Evolutionary conservation across 306 rosid genomes (phyloP).

Genomic region (Macrotyloma uniflorum): DNA sequence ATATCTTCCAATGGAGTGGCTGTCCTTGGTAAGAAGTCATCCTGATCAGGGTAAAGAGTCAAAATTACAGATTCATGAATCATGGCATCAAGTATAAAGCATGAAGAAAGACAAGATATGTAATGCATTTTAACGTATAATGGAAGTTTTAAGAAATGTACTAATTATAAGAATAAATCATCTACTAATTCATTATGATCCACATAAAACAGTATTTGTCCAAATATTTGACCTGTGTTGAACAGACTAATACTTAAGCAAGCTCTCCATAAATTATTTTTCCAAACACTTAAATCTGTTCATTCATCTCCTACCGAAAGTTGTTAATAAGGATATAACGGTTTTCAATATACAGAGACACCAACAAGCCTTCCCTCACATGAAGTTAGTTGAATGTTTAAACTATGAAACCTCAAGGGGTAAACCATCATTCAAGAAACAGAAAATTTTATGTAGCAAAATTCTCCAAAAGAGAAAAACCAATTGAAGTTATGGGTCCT

Average conservation of each 20-base stretch:
- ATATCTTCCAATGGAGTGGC: slow-evolving; percentile 98
- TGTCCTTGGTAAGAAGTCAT: slow-evolving; percentile 94
- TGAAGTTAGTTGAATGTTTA: neutral
- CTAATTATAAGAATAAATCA: slow-evolving; percentile 1
- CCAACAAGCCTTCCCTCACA: neutral
- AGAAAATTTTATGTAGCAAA: neutral
- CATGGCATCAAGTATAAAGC: neutral
- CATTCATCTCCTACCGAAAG: slow-evolving; percentile 12
- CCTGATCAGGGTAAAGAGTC: slow-evolving; percentile 56
- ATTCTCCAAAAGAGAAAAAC: neutral
- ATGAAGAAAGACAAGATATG: slow-evolving; percentile 19
- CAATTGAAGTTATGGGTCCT: neutral
- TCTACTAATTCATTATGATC: neutral
- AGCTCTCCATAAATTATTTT: neutral
- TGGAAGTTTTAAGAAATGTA: neutral
- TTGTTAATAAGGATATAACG: neutral
- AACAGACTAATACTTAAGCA: neutral
- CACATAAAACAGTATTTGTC: neutral
- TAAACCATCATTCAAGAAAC: neutral
- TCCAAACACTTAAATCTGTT: neutral
- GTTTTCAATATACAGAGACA: neutral
- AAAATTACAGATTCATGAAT: neutral
- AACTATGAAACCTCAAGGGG: neutral
- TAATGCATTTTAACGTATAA: neutral
- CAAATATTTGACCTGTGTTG: neutral